phyloP scores from a whole-genome alignment of 208 protist species.

The Trichomonas vaginalis region DNA sequence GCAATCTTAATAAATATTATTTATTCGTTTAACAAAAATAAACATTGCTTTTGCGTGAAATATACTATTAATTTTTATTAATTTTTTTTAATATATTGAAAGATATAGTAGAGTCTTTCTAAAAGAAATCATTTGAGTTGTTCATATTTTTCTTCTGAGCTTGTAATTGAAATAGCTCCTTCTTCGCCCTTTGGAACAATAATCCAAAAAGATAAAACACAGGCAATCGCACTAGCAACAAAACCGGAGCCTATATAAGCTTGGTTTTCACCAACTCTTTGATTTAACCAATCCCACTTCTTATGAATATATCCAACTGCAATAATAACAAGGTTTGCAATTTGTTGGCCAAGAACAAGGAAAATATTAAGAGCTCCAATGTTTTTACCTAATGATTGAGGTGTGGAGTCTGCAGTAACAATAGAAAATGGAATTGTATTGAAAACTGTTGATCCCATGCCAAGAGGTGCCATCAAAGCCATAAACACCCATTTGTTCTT shows the following conservation, averaged over 20 bases:
- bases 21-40: too few relatives aligned
- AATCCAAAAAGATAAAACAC: background rate
- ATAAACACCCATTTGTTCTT: background rate
- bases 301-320: background rate
- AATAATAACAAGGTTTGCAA: background rate
- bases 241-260: background rate
- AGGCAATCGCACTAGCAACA: background rate
- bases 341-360: background rate
- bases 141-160: background rate
- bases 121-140: too few relatives aligned
- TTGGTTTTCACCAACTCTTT: background rate
- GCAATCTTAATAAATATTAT: too few relatives aligned
- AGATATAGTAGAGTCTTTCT: too few relatives aligned
- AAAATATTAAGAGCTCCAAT: background rate
- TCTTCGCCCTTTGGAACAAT: background rate
- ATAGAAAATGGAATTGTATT: background rate
- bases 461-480: background rate
- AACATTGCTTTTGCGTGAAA: too few relatives aligned
- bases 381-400: background rate
- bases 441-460: background rate
- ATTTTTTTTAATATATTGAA: too few relatives aligned
- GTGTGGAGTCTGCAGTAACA: background rate
- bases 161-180: background rate
- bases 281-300: background rate
- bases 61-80: too few relatives aligned